phyloP scores from a whole-genome alignment of 176 grass and related monocot genomes.

The Bothriochloa decipiens region DNA sequence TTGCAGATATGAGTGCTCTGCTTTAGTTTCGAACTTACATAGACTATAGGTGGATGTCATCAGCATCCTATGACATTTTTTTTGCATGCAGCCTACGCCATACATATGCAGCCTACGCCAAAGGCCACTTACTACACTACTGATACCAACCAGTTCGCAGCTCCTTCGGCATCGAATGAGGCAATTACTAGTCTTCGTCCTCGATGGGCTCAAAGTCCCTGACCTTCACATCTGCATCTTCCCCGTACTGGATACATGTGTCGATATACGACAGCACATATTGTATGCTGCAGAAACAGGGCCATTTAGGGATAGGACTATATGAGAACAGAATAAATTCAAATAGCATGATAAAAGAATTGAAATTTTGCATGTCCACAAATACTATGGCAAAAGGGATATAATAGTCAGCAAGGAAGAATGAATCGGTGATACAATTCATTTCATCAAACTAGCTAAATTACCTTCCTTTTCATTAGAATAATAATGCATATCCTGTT shows the following conservation, averaged over 20 bases:
- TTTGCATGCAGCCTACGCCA: too few relatives aligned
- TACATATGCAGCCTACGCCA: background rate
- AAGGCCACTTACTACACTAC: background rate
- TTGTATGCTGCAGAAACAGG: constrained; percentile 63
- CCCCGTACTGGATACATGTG: constrained; percentile 85
- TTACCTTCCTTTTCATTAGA: background rate
- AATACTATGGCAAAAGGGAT: background rate
- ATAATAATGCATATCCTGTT: background rate
- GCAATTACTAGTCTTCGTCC: constrained; percentile 51
- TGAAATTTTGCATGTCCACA: background rate
- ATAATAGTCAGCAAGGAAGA: too few relatives aligned
- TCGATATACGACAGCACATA: constrained; percentile 83
- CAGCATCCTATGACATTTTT: background rate
- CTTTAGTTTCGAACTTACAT: too few relatives aligned
- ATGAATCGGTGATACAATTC: background rate
- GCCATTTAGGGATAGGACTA: constrained; percentile 10
- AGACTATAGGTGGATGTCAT: background rate
- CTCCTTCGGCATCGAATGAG: background rate
- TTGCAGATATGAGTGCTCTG: too few relatives aligned
- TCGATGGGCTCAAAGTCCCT: constrained; percentile 74
- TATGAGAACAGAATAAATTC: background rate
- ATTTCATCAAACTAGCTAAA: background rate
- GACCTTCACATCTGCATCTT: constrained; percentile 84
- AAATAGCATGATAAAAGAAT: background rate
- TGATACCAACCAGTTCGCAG: background rate